Percentiles rank a stretch among this genome's conserved stretches.
Evolutionary conservation across 345 rosid genomes (phyloP).

Genomic region (Eucalyptus cloeziana): DNA sequence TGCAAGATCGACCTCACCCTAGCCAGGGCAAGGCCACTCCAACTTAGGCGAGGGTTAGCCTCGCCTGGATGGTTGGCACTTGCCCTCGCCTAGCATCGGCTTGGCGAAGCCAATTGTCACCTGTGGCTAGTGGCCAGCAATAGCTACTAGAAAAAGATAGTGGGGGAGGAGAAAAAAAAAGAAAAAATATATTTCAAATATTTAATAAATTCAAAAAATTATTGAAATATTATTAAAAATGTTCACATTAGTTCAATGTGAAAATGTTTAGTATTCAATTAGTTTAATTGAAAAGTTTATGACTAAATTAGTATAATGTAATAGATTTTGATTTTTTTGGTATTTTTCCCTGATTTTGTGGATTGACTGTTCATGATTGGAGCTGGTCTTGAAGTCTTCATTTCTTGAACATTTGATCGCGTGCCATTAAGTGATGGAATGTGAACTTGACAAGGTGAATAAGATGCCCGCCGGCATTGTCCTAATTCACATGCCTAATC

Average conservation of each 20-base stretch:
- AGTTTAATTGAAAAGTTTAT: rapidly evolving
- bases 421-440: background rate
- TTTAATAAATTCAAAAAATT: too few species aligned
- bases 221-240: too few species aligned
- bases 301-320: rapidly evolving
- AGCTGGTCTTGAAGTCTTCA: background rate
- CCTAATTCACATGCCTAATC: background rate
- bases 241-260: rapidly evolving
- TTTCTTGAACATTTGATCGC: background rate
- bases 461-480: background rate
- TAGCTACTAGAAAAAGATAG: too few species aligned
- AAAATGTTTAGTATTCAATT: too few species aligned
- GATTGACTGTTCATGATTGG: background rate
- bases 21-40: too few species aligned
- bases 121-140: rapidly evolving
- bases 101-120: rapidly evolving
- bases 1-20: too few species aligned
- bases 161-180: too few species aligned
- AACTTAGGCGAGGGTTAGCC: rapidly evolving
- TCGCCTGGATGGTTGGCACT: rapidly evolving
- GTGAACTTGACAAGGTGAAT: background rate
- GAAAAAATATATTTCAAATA: too few species aligned
- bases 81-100: too few species aligned
- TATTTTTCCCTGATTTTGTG: rapidly evolving
- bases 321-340: rapidly evolving